A percentile compares a stretch with the other conserved stretches of the same genome.
Evolutionary conservation across 2,329 filamentous ascomycete species (phyloP).

Genomic region (Curvularia eragrostidis): DNA sequence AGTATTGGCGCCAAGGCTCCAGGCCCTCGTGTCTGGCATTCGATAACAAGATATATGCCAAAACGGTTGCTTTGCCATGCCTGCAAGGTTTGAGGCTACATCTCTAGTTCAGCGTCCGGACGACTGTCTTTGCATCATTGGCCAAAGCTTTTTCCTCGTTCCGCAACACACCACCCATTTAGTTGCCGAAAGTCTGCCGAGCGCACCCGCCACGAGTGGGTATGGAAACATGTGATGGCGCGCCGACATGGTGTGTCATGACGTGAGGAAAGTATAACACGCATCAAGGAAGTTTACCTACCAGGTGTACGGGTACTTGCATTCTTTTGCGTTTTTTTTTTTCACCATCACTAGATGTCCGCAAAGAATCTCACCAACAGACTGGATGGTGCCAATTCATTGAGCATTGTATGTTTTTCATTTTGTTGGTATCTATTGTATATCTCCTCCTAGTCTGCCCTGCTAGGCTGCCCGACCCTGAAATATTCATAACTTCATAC

Average conservation of each 20-base stretch:
- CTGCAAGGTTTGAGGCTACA: not conserved
- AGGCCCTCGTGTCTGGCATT: not conserved
- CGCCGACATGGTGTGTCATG: not conserved
- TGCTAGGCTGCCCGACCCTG: not conserved
- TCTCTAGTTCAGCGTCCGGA: not conserved
- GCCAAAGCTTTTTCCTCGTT: not conserved
- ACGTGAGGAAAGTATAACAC: not conserved
- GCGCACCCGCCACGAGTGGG: not conserved
- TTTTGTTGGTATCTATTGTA: not conserved
- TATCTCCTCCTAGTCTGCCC: too few species aligned
- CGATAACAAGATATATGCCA: not conserved
- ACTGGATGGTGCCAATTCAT: not conserved
- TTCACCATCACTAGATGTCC: not conserved
- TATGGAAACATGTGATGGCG: not conserved
- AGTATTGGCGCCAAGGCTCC: not conserved
- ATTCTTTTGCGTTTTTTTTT: not conserved
- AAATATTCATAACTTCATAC: slow-evolving; percentile 5
- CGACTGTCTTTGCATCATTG: not conserved
- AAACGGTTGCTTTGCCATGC: not conserved
- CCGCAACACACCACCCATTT: not conserved
- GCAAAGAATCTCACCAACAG: too few species aligned
- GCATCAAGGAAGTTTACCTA: not conserved
- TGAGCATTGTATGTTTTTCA: not conserved
- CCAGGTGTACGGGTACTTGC: not conserved
- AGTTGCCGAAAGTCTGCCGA: not conserved